These are phyloP conservation scores for Prunus padus DNA, from an alignment of 306 rosid genomes.

Conservation along the genomic window DNA sequence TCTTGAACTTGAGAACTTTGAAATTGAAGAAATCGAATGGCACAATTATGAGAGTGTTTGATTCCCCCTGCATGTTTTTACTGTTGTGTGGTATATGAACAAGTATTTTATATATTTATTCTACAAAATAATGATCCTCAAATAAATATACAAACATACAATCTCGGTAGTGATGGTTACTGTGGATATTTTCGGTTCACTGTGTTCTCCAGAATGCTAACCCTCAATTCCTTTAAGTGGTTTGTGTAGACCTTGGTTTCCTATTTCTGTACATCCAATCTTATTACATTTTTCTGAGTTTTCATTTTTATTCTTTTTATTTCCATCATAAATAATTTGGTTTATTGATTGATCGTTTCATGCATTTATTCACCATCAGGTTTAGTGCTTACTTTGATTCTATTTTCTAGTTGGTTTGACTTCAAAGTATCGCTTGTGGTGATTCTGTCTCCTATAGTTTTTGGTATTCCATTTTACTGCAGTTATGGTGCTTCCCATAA, in stretches of 20 bases:
- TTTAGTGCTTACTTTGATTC: slow-evolving; percentile 9
- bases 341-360: neutral
- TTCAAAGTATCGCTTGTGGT: neutral
- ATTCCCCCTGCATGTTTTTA: neutral
- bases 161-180: neutral
- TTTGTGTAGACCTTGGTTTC: neutral
- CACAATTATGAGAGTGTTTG: neutral
- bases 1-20: neutral
- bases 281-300: neutral
- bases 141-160: neutral
- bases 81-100: neutral
- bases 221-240: neutral
- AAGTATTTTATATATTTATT: neutral
- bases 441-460: neutral
- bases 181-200: neutral
- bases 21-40: neutral
- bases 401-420: slow-evolving; percentile 2
- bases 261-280: neutral
- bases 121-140: neutral
- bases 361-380: neutral
- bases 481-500: neutral
- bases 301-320: neutral
- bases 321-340: neutral
- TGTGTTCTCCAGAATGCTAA: neutral
- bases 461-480: neutral